Conservation (phyloP, 768 basidiomycete species). For the Imleria badia region DNA sequence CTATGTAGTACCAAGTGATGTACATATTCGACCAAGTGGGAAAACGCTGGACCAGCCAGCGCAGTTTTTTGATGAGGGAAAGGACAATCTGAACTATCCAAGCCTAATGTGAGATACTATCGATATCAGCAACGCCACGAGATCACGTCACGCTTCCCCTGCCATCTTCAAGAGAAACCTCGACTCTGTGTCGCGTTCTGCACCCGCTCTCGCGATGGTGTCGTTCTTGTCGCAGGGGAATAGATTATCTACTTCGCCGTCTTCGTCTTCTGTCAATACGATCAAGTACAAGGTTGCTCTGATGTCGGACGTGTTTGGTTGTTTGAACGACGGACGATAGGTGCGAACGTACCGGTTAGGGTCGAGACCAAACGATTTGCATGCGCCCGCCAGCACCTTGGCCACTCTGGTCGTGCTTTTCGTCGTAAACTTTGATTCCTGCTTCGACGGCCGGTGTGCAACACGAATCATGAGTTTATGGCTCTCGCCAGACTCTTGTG, state of each 20-base stretch:
- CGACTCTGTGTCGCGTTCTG: slow-evolving; percentile 23
- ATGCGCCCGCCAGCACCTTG: slow-evolving; percentile 27
- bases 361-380: slow-evolving; percentile 31
- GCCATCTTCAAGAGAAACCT: slow-evolving; percentile 25
- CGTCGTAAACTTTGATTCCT: slow-evolving; percentile 32
- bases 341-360: slow-evolving; percentile 14
- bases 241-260: slow-evolving; percentile 26
- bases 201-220: slow-evolving; percentile 26
- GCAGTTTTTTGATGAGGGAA: background rate
- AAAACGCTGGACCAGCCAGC: background rate
- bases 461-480: slow-evolving; percentile 31
- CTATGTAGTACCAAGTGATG: no score
- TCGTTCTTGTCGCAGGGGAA: slow-evolving; percentile 31
- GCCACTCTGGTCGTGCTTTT: slow-evolving; percentile 32
- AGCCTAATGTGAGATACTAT: background rate
- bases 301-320: background rate
- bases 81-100: background rate
- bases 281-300: slow-evolving; percentile 29
- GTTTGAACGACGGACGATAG: background rate
- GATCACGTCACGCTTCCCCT: slow-evolving; percentile 20
- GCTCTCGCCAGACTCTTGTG: slow-evolving; percentile 2
- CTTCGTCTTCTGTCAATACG: slow-evolving; percentile 23
- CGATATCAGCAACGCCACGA: background rate
- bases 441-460: slow-evolving; percentile 28
- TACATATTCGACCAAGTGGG: background rate